Evolutionary conservation across 805 yeast genomes (phyloP).

Genomic region (Candida odintsovae): DNA sequence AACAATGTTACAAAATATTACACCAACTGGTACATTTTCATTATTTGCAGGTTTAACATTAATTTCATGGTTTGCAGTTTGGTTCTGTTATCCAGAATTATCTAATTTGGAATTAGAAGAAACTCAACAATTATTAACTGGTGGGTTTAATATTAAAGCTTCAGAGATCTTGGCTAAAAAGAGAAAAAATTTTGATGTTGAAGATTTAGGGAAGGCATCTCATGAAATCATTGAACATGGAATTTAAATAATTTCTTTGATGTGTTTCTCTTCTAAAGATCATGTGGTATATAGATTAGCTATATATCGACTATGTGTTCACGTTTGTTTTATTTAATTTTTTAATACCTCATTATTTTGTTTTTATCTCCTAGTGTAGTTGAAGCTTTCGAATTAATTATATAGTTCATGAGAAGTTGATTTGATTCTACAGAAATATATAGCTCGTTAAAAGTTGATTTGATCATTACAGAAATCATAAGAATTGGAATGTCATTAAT

Average conservation of each 20-base stretch:
- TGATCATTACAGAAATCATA: too few relatives aligned
- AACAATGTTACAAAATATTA: conserved; percentile 88
- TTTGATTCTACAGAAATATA: too few relatives aligned
- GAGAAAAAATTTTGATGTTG: conserved; percentile 24
- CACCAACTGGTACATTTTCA: conserved; percentile 93
- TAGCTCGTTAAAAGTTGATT: too few relatives aligned
- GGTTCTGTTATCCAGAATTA: conserved; percentile 87
- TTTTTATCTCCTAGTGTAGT: too few relatives aligned
- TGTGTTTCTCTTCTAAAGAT: neutral
- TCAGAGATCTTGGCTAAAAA: conserved; percentile 51
- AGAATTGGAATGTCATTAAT: too few relatives aligned
- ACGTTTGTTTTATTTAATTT: neutral
- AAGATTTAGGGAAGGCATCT: conserved; percentile 20
- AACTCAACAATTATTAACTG: conserved; percentile 71
- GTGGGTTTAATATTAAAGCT: conserved; percentile 80
- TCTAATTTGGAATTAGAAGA: conserved; percentile 89
- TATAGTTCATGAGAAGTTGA: too few relatives aligned
- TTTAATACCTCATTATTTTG: neutral
- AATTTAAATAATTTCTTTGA: neutral
- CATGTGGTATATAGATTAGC: too few relatives aligned
- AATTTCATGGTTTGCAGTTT: conserved; percentile 66
- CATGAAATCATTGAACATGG: conserved; percentile 24
- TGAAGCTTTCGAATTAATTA: too few relatives aligned
- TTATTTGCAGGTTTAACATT: conserved; percentile 81
- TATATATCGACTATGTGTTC: neutral